A percentile compares a stretch with the other conserved stretches of the same genome.
Conservation (phyloP, 202 grass and related monocot genomes). For the Setaria italica region DNA sequence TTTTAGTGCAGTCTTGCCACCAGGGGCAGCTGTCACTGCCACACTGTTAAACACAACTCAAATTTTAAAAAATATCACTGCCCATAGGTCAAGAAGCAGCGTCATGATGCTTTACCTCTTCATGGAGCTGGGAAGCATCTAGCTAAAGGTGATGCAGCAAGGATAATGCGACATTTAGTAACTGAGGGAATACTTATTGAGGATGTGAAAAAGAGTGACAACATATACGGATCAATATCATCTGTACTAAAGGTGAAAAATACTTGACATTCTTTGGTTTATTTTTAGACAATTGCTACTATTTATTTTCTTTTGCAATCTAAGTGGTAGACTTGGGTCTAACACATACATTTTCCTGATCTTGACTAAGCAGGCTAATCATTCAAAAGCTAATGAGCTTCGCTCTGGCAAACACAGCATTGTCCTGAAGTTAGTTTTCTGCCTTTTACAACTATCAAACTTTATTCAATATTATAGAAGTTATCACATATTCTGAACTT, state of each 20-base stretch:
- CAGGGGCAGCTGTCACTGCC: not conserved
- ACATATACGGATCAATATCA: constrained; percentile 75
- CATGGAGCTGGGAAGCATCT: constrained; percentile 91
- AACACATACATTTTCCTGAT: constrained; percentile 14
- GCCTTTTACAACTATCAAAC: constrained; percentile 9
- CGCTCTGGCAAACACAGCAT: constrained; percentile 55
- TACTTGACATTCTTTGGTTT: constrained; percentile 31
- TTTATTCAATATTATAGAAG: constrained; percentile 7
- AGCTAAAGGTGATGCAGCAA: constrained; percentile 72
- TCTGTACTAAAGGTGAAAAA: constrained; percentile 81
- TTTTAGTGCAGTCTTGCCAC: constrained; percentile 18
- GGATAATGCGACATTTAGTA: constrained; percentile 78
- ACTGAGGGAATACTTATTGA: constrained; percentile 81
- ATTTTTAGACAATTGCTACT: constrained; percentile 9
- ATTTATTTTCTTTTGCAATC: not conserved
- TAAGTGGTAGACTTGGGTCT: constrained; percentile 24
- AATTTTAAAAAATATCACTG: constrained; percentile 24
- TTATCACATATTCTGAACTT: constrained; percentile 30
- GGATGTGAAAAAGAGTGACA: constrained; percentile 79
- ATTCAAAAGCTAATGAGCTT: constrained; percentile 58
- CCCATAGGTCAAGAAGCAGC: constrained; percentile 82
- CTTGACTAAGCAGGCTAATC: constrained; percentile 64
- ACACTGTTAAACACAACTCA: not conserved
- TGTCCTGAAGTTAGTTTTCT: constrained; percentile 70
- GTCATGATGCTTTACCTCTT: constrained; percentile 72